Evolutionary conservation across 1,284 basidiomycete genomes (phyloP).

Genomic region (Marasmius tenuissimus): DNA sequence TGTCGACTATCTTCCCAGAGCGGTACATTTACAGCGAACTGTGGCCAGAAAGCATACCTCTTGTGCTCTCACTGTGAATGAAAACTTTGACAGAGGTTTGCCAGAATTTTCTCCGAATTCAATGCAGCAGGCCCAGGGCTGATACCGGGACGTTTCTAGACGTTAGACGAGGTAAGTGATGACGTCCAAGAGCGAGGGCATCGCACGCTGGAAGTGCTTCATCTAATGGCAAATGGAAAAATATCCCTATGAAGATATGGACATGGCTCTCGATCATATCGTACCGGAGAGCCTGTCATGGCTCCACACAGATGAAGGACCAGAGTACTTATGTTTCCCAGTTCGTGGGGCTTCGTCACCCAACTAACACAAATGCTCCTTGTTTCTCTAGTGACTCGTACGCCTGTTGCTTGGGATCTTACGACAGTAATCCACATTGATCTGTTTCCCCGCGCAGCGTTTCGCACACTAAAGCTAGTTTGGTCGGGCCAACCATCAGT

Average conservation of each 20-base stretch:
- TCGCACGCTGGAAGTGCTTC: too few species aligned
- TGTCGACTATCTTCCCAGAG: conserved; percentile 8
- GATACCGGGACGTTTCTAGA: conserved; percentile 35
- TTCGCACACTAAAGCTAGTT: conserved; percentile 87
- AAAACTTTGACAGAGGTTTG: conserved; percentile 76
- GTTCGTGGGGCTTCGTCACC: conserved; percentile 3
- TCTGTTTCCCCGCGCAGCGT: conserved; percentile 45
- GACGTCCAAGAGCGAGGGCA: neutral
- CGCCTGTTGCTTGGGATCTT: conserved; percentile 24
- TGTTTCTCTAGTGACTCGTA: conserved; percentile 64
- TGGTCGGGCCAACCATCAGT: conserved; percentile 81
- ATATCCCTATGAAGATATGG: conserved; percentile 59
- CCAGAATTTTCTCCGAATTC: neutral
- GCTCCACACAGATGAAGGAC: conserved; percentile 89
- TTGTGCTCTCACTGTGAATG: conserved; percentile 86
- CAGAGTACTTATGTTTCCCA: conserved; percentile 59
- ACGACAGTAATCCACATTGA: neutral
- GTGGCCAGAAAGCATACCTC: conserved; percentile 84
- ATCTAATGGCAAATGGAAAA: too few species aligned
- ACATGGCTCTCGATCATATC: conserved; percentile 83
- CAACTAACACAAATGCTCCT: neutral
- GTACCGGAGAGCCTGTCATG: conserved; percentile 88
- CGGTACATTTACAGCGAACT: neutral
- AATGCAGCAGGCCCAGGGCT: neutral
- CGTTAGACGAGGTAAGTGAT: conserved; percentile 51